phyloP scores from a whole-genome alignment of 768 basidiomycete species.

The Hypholoma fasciculare region DNA sequence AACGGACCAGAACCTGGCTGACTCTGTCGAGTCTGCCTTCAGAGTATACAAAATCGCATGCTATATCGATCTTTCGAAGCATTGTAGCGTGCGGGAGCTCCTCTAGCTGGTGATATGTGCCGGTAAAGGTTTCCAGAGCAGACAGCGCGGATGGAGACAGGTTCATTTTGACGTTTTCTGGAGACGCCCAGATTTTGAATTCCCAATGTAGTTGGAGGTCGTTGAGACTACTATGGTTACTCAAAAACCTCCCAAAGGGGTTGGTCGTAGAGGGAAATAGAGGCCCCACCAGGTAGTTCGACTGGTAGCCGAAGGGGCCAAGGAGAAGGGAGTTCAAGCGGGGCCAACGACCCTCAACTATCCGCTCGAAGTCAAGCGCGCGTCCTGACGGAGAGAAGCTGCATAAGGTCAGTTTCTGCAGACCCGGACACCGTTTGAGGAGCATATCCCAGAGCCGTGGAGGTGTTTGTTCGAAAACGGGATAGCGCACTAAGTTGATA shows the following conservation, averaged over 20 bases:
- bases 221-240: constrained; percentile 35
- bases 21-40: constrained; percentile 32
- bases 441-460: constrained; percentile 49
- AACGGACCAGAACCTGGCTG: constrained; percentile 30
- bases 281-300: constrained; percentile 40
- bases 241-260: constrained; percentile 36
- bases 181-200: constrained; percentile 50
- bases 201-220: constrained; percentile 50
- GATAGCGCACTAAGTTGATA: constrained; percentile 34
- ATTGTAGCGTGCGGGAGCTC: constrained; percentile 33
- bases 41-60: constrained; percentile 45
- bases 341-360: constrained; percentile 39
- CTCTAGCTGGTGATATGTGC: constrained; percentile 47
- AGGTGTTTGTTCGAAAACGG: constrained; percentile 38
- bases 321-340: constrained; percentile 43
- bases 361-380: constrained; percentile 40
- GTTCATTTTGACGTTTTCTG: constrained; percentile 33
- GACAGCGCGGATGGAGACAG: constrained; percentile 30
- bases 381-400: constrained; percentile 50
- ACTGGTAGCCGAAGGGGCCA: constrained; percentile 49
- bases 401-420: constrained; percentile 49
- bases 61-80: constrained; percentile 45
- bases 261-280: constrained; percentile 13
- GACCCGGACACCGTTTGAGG: constrained; percentile 41
- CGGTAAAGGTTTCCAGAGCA: constrained; percentile 40